These are phyloP conservation scores for Pisolithus microcarpus DNA, from an alignment of 768 basidiomycete species.

Conservation along the genomic window DNA sequence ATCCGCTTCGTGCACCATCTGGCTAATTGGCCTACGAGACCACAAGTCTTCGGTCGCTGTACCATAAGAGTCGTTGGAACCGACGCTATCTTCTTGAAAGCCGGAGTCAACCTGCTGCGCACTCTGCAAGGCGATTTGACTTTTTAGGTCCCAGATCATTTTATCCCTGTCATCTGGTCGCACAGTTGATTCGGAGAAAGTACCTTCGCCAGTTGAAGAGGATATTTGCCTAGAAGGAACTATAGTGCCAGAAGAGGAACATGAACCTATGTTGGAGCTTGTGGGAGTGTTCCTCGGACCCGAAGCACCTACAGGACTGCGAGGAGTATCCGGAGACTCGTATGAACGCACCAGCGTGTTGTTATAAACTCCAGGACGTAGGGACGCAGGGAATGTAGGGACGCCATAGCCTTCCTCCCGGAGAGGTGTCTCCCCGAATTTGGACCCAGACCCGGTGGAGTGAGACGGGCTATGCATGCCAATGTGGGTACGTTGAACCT, in stretches of 20 bases:
- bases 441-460: constrained; percentile 23
- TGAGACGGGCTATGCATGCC: constrained; percentile 20
- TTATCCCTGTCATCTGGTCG: constrained; percentile 27
- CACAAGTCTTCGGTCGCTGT: constrained; percentile 25
- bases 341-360: constrained; percentile 18
- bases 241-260: constrained; percentile 23
- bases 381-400: constrained; percentile 16
- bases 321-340: constrained; percentile 43
- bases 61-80: constrained; percentile 23
- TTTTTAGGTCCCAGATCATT: constrained; percentile 23
- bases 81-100: constrained; percentile 13
- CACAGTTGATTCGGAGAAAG: constrained; percentile 26
- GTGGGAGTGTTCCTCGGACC: constrained; percentile 37
- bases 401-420: constrained; percentile 24
- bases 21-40: constrained; percentile 27
- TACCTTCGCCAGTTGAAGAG: constrained; percentile 26
- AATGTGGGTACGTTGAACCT: constrained; percentile 22
- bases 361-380: constrained; percentile 24
- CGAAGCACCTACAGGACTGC: constrained; percentile 53
- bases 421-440: constrained; percentile 25
- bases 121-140: constrained; percentile 12
- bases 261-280: constrained; percentile 19
- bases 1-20: constrained; percentile 16
- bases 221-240: constrained; percentile 21
- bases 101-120: constrained; percentile 12